Evolutionary conservation across 2,329 filamentous ascomycete species (phyloP), one percentile per base, ranked within the genome.

Genomic region (Sporothrix brasiliensis): DNA sequence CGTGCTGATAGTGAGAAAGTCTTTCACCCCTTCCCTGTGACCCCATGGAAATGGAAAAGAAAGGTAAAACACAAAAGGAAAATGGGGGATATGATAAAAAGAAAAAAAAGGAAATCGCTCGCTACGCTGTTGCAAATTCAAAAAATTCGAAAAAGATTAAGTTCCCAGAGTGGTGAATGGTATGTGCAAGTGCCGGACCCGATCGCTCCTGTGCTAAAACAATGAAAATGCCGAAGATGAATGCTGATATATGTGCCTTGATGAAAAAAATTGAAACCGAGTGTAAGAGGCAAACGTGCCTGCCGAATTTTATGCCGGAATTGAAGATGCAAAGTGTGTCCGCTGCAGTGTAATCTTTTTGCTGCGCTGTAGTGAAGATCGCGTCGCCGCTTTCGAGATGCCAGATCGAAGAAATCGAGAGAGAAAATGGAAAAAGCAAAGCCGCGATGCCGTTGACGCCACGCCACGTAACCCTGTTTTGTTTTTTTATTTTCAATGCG

Each of bases 31-130:
- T 71, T 74, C 70, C 69, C 66, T 66, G 69, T 72, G 80, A 81
- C 80, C 80, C 58, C 71, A 68, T 61, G 76, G 77, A 78, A 79
- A 76, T 76, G 75, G 79, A 80, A 80, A 77, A 76, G 77, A 78
- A 76, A 77, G 80, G n/a, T 54, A 56, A 41, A 58, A 67, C 27
- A 53, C 4, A n/a, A 69, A 65, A 82, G 79, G 78, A 78, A 76
- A 76, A 77, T 75, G 24, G 54, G 70, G 67, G 53, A 56, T 50
- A 56, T 61, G 67, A 72, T 44, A 44, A 44, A 34, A 34, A 9
- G 34, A 2, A 34, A 67, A 9, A 68, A 67, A 76, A 78, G 76
- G 69, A 34, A 70, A 73, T 72, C 77, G 80, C 80, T 81, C 80
- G 80, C 80, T 80, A 24, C 76, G 80, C 79, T 81, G 76, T 76